Percentiles rank a stretch among this genome's conserved stretches.
Evolutionary conservation across 352 stramenopile genomes (phyloP).

Genomic region (Globisporangium viniferum): DNA sequence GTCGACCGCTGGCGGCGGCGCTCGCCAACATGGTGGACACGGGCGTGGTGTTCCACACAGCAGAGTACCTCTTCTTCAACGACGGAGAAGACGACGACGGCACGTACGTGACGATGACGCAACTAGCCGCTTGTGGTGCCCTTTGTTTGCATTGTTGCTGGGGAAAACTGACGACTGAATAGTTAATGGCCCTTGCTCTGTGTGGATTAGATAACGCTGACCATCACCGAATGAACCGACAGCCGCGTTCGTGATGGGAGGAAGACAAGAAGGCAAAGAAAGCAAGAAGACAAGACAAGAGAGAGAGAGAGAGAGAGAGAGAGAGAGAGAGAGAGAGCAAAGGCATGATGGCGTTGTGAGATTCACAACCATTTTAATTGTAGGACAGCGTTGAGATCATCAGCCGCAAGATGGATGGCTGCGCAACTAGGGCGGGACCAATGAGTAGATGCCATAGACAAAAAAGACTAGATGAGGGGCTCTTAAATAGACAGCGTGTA

Average conservation of each 20-base stretch:
- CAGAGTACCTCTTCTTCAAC: conserved; percentile 71
- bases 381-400: background rate
- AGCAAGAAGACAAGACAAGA: background rate
- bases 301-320: background rate
- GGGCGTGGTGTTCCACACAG: conserved; percentile 50
- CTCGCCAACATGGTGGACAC: conserved; percentile 53
- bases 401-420: background rate
- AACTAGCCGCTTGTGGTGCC: background rate
- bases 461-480: background rate
- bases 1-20: conserved; percentile 40
- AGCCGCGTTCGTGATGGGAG: background rate
- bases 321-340: background rate
- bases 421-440: background rate
- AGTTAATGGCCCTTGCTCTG: conserved; percentile 66
- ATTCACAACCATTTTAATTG: conserved; percentile 4
- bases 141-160: conserved; percentile 10
- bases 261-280: conserved; percentile 11
- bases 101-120: conserved; percentile 44
- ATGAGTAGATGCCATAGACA: conserved; percentile 9
- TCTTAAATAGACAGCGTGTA: conserved; percentile 16
- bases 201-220: conserved; percentile 59
- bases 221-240: conserved; percentile 10
- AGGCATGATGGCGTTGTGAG: too few species aligned
- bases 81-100: conserved; percentile 78
- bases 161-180: conserved; percentile 66